These are phyloP conservation scores for Meyerozyma sp. DNA, from an alignment of 1,139 yeast genomes.

Conservation along the genomic window DNA sequence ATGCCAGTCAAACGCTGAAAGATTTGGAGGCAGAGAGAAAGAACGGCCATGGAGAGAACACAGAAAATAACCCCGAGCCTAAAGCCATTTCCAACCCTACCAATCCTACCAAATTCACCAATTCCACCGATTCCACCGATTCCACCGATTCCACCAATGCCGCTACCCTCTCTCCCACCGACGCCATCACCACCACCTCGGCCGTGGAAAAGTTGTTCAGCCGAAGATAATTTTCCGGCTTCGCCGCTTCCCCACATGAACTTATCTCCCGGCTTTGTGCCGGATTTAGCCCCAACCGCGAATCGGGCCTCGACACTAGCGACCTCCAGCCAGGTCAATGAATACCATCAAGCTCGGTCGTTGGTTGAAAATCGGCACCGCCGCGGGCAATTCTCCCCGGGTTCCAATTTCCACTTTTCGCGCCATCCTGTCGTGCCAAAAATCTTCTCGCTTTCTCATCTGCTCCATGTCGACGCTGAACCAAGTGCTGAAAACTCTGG, in stretches of 20 bases:
- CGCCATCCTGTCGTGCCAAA: not conserved
- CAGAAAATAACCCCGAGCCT: too few species aligned
- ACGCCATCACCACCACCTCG: constrained; percentile 1
- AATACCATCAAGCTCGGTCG: not conserved
- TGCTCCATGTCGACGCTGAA: not conserved
- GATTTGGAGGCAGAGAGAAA: too few species aligned
- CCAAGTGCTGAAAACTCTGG: not conserved
- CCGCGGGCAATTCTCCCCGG: not conserved
- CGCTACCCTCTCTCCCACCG: too few species aligned
- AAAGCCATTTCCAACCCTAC: too few species aligned
- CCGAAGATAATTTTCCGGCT: not conserved
- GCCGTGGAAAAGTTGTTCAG: not conserved
- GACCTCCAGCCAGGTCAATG: not conserved
- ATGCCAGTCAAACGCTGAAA: too few species aligned
- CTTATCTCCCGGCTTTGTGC: not conserved
- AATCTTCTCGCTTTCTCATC: not conserved
- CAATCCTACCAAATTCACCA: too few species aligned
- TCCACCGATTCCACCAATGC: too few species aligned
- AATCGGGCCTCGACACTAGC: not conserved
- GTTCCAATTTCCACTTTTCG: not conserved
- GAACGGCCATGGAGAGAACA: too few species aligned
- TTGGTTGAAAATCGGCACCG: not conserved
- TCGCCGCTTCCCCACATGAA: not conserved
- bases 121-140: too few species aligned
- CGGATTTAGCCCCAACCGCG: not conserved